phyloP scores from a whole-genome alignment of 2,329 filamentous ascomycete genomes.

The Colletotrichum shisoi region DNA sequence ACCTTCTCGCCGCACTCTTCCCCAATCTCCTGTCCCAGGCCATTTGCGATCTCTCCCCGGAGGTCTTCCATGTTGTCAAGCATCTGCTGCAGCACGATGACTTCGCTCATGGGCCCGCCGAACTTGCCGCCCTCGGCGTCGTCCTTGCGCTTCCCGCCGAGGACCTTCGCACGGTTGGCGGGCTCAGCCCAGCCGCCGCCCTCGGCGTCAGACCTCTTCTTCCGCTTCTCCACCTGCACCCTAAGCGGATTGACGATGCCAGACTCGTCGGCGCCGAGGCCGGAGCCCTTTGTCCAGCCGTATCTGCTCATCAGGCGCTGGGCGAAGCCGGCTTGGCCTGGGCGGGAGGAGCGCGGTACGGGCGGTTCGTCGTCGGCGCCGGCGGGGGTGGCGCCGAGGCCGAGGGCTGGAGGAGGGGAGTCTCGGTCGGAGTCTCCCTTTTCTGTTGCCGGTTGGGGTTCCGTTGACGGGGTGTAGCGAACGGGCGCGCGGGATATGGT shows the following conservation, averaged over 20 bases:
- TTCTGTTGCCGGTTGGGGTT: slow-evolving; percentile 46
- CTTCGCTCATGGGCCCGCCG: slow-evolving; percentile 74
- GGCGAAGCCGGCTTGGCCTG: slow-evolving; percentile 85
- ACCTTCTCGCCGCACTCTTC: slow-evolving; percentile 88
- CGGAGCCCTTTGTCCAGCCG: slow-evolving; percentile 88
- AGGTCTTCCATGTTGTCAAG: slow-evolving; percentile 81
- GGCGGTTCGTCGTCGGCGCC: slow-evolving; percentile 49
- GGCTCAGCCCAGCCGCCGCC: slow-evolving; percentile 79
- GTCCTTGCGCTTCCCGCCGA: slow-evolving; percentile 72
- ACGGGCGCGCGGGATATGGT: slow-evolving; percentile 82
- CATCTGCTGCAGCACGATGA: slow-evolving; percentile 85
- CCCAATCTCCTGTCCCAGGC: slow-evolving; percentile 91
- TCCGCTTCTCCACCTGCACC: slow-evolving; percentile 85
- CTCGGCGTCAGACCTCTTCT: slow-evolving; percentile 79
- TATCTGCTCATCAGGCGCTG: slow-evolving; percentile 91
- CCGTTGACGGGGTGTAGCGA: slow-evolving; percentile 67
- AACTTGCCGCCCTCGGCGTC: slow-evolving; percentile 58
- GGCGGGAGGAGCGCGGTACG: slow-evolving; percentile 66
- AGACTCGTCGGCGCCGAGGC: slow-evolving; percentile 80
- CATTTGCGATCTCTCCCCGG: slow-evolving; percentile 75
- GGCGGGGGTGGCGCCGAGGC: slow-evolving; percentile 55
- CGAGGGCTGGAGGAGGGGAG: slow-evolving; percentile 57
- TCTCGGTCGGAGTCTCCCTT: slow-evolving; percentile 53
- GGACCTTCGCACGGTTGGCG: slow-evolving; percentile 76
- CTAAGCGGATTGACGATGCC: slow-evolving; percentile 87